phyloP scores from a whole-genome alignment of 2,329 filamentous ascomycete genomes.

The Paraphoma sp. region DNA sequence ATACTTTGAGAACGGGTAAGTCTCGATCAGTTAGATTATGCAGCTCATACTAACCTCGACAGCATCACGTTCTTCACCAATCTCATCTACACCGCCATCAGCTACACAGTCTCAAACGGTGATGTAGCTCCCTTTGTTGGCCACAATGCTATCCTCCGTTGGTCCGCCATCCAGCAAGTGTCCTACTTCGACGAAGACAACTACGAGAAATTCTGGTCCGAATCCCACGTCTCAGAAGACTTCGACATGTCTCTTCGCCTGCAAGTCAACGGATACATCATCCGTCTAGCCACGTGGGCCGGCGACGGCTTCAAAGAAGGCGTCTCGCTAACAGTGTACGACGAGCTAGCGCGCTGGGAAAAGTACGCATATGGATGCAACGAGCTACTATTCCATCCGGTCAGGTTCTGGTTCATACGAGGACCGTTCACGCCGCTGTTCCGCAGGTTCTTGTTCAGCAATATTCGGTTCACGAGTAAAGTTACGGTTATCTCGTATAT shows the following conservation, averaged over 20 bases:
- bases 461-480: slow-evolving; percentile 70
- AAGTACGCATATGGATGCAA: slow-evolving; percentile 75
- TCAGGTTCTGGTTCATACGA: slow-evolving; percentile 66
- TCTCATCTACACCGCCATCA: slow-evolving; percentile 76
- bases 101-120: slow-evolving; percentile 72
- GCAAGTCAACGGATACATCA: slow-evolving; percentile 72
- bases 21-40: background rate
- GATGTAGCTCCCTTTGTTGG: slow-evolving; percentile 79
- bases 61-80: slow-evolving; percentile 80
- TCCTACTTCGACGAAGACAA: slow-evolving; percentile 51
- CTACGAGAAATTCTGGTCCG: slow-evolving; percentile 74
- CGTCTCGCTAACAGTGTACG: slow-evolving; percentile 75
- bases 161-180: slow-evolving; percentile 68
- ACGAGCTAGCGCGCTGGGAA: slow-evolving; percentile 75
- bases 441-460: slow-evolving; percentile 64
- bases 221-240: slow-evolving; percentile 77
- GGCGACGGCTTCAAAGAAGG: slow-evolving; percentile 75
- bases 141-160: slow-evolving; percentile 77
- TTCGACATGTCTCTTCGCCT: slow-evolving; percentile 78
- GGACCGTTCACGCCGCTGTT: slow-evolving; percentile 73
- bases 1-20: slow-evolving; percentile 71
- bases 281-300: slow-evolving; percentile 73
- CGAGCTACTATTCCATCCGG: slow-evolving; percentile 74
- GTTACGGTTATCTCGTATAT: slow-evolving; percentile 75
- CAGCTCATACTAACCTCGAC: background rate